Evolutionary conservation across 2,329 filamentous ascomycete species (phyloP).

Genomic region (Immersiporthe knoxdaviesiana): DNA sequence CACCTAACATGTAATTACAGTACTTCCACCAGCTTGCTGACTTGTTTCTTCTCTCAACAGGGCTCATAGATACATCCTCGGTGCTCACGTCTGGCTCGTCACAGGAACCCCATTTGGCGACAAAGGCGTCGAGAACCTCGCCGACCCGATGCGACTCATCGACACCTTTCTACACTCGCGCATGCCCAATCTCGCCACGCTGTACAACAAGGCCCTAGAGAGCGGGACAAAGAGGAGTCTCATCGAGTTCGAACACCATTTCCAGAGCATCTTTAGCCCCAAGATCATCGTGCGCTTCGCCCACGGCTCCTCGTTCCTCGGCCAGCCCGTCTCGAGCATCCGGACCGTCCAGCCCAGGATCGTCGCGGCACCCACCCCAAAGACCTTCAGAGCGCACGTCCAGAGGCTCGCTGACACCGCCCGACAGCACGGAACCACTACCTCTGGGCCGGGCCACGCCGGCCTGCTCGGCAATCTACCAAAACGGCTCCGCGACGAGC

Average conservation of each 20-base stretch:
- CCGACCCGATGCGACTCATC: background rate
- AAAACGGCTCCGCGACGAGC: background rate
- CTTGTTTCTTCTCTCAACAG: background rate
- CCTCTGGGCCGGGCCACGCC: background rate
- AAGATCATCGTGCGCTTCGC: background rate
- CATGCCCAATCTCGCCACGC: background rate
- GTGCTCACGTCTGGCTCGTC: conserved; percentile 13
- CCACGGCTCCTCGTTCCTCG: background rate
- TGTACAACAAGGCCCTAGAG: background rate
- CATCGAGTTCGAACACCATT: background rate
- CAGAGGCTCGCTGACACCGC: background rate
- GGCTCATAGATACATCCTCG: background rate
- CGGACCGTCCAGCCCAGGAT: background rate
- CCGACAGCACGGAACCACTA: background rate
- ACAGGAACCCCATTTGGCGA: conserved; percentile 12
- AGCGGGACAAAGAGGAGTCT: background rate
- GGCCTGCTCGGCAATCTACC: background rate
- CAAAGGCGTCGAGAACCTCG: background rate
- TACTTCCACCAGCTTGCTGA: no score
- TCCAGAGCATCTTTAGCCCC: background rate
- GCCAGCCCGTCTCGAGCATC: conserved; percentile 11
- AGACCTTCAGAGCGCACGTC: background rate
- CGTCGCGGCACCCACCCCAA: conserved; percentile 1
- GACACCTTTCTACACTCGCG: background rate
- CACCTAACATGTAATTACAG: no score